These are phyloP conservation scores for Onygenales sp. DNA, from an alignment of 2,329 filamentous ascomycete genomes.

Conservation along the genomic window DNA sequence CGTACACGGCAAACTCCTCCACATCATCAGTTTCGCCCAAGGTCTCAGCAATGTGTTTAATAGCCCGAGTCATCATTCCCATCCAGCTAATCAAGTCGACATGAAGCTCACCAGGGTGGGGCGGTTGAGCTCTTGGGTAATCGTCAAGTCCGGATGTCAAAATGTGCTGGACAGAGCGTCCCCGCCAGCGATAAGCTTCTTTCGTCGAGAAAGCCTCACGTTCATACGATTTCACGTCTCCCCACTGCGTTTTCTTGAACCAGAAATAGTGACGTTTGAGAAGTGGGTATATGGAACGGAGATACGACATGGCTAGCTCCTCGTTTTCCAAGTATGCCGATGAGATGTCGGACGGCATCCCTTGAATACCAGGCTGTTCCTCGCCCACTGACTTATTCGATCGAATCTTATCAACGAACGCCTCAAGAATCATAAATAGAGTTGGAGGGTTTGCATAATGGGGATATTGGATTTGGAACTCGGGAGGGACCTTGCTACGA, in stretches of 20 bases:
- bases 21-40: conserved; percentile 71
- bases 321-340: conserved; percentile 59
- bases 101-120: conserved; percentile 91
- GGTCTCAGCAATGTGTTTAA: conserved; percentile 67
- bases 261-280: conserved; percentile 85
- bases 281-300: conserved; percentile 72
- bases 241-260: conserved; percentile 87
- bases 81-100: conserved; percentile 94
- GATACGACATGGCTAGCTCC: conserved; percentile 59
- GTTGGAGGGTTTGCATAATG: conserved; percentile 97
- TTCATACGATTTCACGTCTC: conserved; percentile 85
- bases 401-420: conserved; percentile 70
- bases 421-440: conserved; percentile 78
- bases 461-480: conserved; percentile 93
- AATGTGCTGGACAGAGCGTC: conserved; percentile 75
- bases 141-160: conserved; percentile 92
- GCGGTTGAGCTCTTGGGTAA: conserved; percentile 87
- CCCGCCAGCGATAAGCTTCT: conserved; percentile 92
- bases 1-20: conserved; percentile 59
- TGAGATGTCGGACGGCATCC: conserved; percentile 40
- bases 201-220: conserved; percentile 78
- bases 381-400: conserved; percentile 26
- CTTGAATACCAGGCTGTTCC: conserved; percentile 11
- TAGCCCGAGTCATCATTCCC: conserved; percentile 86
- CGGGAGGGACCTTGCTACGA: conserved; percentile 81